phyloP scores from a whole-genome alignment of 1,284 basidiomycete species.

The Tilletia walkeri region DNA sequence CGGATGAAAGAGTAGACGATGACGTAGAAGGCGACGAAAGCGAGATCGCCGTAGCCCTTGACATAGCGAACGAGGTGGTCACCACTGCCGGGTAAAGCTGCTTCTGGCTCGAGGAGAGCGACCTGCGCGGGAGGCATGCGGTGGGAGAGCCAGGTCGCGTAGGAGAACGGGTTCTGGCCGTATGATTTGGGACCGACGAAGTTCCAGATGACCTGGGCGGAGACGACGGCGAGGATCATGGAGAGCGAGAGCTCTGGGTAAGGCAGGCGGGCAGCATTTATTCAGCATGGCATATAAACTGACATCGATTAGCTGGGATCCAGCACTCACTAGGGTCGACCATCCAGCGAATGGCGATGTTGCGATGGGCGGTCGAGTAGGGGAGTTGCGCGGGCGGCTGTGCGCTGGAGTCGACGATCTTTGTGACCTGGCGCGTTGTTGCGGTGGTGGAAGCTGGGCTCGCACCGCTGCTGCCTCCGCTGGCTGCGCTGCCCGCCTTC shows the following conservation, averaged over 20 bases:
- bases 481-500: not conserved
- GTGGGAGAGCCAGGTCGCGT: conserved; percentile 75
- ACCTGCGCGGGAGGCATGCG: conserved; percentile 60
- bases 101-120: conserved; percentile 56
- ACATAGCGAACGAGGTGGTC: conserved; percentile 34
- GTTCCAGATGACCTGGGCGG: conserved; percentile 59
- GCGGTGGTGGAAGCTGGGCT: conserved; percentile 4
- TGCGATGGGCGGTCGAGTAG: not conserved
- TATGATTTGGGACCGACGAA: conserved; percentile 65
- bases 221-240: conserved; percentile 70
- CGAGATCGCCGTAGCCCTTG: conserved; percentile 63
- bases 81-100: conserved; percentile 21
- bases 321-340: conserved; percentile 34
- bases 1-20: conserved; percentile 89
- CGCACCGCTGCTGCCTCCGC: not conserved
- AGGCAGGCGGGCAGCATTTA: conserved; percentile 23
- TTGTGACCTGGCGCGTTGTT: not conserved
- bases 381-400: not conserved
- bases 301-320: conserved; percentile 19
- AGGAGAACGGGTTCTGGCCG: conserved; percentile 71
- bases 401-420: not conserved
- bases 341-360: conserved; percentile 47
- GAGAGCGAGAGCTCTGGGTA: conserved; percentile 60
- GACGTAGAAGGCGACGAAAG: conserved; percentile 82
- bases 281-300: conserved; percentile 25